Evolutionary conservation across 352 stramenopile species (phyloP).

Genomic region (Pilasporangium apinafurcum): DNA sequence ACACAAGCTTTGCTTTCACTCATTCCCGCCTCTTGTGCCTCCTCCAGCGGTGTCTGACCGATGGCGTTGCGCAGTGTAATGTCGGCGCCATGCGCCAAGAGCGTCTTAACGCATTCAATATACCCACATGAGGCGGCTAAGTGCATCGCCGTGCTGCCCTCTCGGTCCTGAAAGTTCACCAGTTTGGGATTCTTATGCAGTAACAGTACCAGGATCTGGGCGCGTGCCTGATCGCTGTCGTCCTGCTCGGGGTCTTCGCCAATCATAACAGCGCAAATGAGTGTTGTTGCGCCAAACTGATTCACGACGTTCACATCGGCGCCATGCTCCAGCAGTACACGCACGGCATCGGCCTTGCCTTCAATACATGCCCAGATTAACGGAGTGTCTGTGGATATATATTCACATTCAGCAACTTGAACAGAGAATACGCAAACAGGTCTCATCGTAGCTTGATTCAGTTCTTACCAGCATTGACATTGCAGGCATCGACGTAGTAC

Average conservation of each 20-base stretch:
- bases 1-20: constrained; percentile 52
- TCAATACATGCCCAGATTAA: constrained; percentile 82
- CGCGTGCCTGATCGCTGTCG: constrained; percentile 35
- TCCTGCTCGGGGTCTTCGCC: constrained; percentile 62
- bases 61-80: constrained; percentile 76
- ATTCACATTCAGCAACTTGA: not conserved
- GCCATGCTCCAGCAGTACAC: constrained; percentile 48
- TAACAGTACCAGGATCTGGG: constrained; percentile 55
- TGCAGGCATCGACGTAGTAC: constrained; percentile 52
- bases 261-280: constrained; percentile 78
- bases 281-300: constrained; percentile 56
- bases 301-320: constrained; percentile 68
- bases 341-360: constrained; percentile 56
- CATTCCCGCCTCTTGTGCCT: constrained; percentile 62
- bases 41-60: constrained; percentile 74
- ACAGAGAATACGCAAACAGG: not conserved
- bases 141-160: constrained; percentile 82
- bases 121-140: constrained; percentile 70
- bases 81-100: constrained; percentile 54
- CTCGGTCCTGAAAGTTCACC: constrained; percentile 76
- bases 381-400: constrained; percentile 38
- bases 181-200: constrained; percentile 49
- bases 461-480: constrained; percentile 46
- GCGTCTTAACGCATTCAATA: constrained; percentile 59
- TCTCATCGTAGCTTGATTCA: not conserved